Base-by-base conservation (phyloP, 148 eudicot genomes). In the Selenicereus undatus region DNA sequence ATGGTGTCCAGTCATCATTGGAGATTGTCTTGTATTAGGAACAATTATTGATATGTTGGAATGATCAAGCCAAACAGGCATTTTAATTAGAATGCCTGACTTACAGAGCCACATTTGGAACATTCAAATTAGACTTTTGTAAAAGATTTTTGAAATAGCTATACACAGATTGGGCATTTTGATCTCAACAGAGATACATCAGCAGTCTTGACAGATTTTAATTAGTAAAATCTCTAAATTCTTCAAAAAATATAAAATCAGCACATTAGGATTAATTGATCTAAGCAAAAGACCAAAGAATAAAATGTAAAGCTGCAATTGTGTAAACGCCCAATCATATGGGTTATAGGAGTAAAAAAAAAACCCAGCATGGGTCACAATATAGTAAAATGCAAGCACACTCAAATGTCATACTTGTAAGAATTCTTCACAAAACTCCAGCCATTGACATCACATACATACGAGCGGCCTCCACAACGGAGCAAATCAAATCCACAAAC, bases 351-450 rank as follows among this genome's bases (percentile, higher is more conserved):
- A 66, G 35, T n/a, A 66, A 66, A 26, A 66, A n/a, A 66, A 27
- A 13, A n/a, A n/a, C n/a, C 14, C 11, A 12, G 71, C 4, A 66
- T 56, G 8, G 71, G 54, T 72, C 75, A 76, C 51, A 73, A 43
- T 72, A 24, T 21, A 26, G 48, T 56, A 75, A 30, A 48, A 50
- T 72, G 11, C 36, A 52, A 26, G 54, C 68, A 45, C 71, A 51
- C 20, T 70, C 60, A 79, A 32, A 71, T 27, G 68, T 14, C 70
- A 81, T 93, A 96, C 99, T 96, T 97, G 94, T 97, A 88, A 16
- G 99, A 97, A 84, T 97, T 97, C 82, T 97, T 97, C 36, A 97
- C 99, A 64, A 97, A 97, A 88, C 99, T 97, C 99, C 99, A 97
- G 71, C 99, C 99, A 90, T 97, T 97, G 80, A 97, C 99, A 87